Evolutionary conservation across 371 early-diverging fungal genomes (phyloP).

Genomic region (Capillidium heterosporum): DNA sequence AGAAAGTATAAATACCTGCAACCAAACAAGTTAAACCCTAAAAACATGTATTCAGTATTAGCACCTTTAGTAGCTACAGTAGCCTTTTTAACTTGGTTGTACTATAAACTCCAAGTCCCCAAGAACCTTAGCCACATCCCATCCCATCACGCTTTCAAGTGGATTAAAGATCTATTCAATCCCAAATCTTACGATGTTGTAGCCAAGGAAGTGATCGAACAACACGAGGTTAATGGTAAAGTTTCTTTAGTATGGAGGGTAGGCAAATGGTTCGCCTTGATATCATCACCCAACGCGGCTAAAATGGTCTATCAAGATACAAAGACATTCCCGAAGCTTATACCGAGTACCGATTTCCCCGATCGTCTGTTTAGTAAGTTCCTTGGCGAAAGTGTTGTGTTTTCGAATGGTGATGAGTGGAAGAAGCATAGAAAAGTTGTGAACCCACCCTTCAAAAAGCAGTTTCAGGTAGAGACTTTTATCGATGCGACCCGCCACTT

Average conservation of each 20-base stretch:
- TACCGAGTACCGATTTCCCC: not conserved
- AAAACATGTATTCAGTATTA: no score
- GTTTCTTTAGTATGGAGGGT: not conserved
- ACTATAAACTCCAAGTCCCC: not conserved
- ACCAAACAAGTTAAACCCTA: no score
- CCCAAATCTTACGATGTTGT: not conserved
- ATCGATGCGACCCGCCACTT: not conserved
- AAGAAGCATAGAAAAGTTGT: slow-evolving; percentile 14
- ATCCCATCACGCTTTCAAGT: not conserved
- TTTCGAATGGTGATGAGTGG: slow-evolving; percentile 11
- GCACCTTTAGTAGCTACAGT: no score
- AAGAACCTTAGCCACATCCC: not conserved
- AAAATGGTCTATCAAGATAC: not conserved
- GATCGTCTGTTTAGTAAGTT: not conserved
- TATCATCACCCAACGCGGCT: not conserved
- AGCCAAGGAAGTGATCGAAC: not conserved
- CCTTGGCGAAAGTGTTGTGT: slow-evolving; percentile 11
- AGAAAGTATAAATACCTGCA: no score
- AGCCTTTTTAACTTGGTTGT: no score
- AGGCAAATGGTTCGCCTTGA: not conserved
- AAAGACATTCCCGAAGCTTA: not conserved
- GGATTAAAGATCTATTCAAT: not conserved
- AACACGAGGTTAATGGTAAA: not conserved
- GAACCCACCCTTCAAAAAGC: slow-evolving; percentile 11
- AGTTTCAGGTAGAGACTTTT: not conserved